Base-by-base conservation (phyloP, 805 yeast genomes). In the Saturnispora sekii region DNA sequence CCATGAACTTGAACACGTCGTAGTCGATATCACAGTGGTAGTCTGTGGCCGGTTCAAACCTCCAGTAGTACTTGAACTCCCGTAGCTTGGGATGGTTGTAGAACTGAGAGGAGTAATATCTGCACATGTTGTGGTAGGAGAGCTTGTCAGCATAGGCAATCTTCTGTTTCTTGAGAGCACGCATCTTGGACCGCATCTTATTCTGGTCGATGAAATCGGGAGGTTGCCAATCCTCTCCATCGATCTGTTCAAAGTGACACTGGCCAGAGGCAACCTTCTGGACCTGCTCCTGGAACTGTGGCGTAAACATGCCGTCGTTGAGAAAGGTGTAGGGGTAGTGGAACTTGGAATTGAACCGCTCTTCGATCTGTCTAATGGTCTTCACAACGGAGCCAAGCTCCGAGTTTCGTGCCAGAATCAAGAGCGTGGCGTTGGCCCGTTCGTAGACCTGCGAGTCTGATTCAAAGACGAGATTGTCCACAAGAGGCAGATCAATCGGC, bases 51-150 rank as follows among this genome's bases (percentile, higher is more conserved):
- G 95, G 95, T 61, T 85, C 95, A 40, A 85, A 68, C 49, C 95
- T 67, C 95, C 94, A 85, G 57, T 81, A 82, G 63, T 80, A 85
- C 53, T 69, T 72, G 63, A 71, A 81, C 47, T 83, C 67, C 48
- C 69, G 65, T 57, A 85, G 59, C 45, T 74, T 70, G 10, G 84
- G 84, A 49, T 81, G 74, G 41, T 81, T 70, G 57, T 72, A 82
- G 55, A 84, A 82, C 47, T 63, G 64, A 10, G 76, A 77, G 41
- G 82, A 77, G 59, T 84, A 83, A 61, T 80, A 85, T 21, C 95
- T 71, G 59, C 95, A 85, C 95, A 85, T 85, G 55, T 83, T 81
- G 55, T 84, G 94, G 54, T 85, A 85, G 0, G 88, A 79, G 16
- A 58, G 60, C 60, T 65, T 67, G 16, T 67, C 67, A 2, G 88